A percentile compares a stretch with the other conserved stretches of the same genome.
Conservation (phyloP, 1,139 yeast species). For the Taphrina betulina region DNA sequence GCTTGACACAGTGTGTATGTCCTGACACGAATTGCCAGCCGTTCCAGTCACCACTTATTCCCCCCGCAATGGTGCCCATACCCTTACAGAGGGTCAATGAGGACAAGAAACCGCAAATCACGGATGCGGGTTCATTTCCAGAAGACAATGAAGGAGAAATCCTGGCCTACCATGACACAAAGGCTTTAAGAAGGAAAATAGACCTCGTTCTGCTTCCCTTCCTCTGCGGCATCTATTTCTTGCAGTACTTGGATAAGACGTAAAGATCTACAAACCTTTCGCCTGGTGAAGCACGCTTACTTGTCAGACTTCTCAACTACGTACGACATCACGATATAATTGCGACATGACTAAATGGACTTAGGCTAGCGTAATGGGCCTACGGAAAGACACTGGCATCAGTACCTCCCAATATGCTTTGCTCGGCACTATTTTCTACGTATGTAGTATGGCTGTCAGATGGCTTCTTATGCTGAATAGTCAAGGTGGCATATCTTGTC, state of each 20-base stretch:
- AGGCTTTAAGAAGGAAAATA: slow-evolving; percentile 36
- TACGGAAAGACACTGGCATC: slow-evolving; percentile 46
- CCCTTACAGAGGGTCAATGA: no score
- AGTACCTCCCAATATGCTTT: slow-evolving; percentile 51
- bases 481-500: slow-evolving; percentile 54
- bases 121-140: no score
- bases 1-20: no score
- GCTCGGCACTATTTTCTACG: slow-evolving; percentile 48
- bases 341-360: no score
- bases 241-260: slow-evolving; percentile 64
- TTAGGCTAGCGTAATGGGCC: slow-evolving; percentile 63
- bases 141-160: no score
- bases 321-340: no score
- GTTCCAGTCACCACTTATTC: no score
- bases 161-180: slow-evolving; percentile 30
- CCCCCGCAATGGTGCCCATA: no score
- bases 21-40: no score
- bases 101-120: no score
- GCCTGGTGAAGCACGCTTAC: not conserved
- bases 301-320: not conserved
- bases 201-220: slow-evolving; percentile 32
- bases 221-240: slow-evolving; percentile 45
- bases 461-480: no score
- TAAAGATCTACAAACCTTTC: slow-evolving; percentile 36
- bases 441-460: no score